Percentiles rank a stretch among this genome's conserved stretches.
Conservation (phyloP, 306 rosid species). For the Castanea mollissima region DNA sequence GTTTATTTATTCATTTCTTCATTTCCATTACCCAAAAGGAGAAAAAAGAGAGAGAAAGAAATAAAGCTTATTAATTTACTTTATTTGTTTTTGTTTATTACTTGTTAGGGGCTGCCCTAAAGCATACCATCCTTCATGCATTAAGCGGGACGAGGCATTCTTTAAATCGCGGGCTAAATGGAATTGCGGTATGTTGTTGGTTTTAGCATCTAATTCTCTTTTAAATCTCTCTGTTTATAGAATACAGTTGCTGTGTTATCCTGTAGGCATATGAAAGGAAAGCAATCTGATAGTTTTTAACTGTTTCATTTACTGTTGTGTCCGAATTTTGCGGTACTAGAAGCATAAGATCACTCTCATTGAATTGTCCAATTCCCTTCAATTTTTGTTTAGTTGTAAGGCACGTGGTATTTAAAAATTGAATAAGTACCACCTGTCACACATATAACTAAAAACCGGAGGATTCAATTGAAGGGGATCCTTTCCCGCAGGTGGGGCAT, state of each 20-base stretch:
- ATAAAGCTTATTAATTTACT: neutral
- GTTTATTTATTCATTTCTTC: neutral
- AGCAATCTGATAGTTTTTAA: neutral
- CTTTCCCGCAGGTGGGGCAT: no score
- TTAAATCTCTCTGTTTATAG: neutral
- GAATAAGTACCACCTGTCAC: no score
- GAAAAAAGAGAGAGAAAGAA: neutral
- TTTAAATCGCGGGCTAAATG: conserved; percentile 92
- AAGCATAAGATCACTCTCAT: no score
- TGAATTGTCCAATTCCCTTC: no score
- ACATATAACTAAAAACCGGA: no score
- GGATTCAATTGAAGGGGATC: no score
- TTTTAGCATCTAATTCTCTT: conserved; percentile 8
- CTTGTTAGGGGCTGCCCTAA: conserved; percentile 85
- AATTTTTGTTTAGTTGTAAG: no score
- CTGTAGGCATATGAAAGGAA: neutral
- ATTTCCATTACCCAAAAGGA: neutral
- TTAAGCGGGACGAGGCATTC: conserved; percentile 89
- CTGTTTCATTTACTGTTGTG: neutral
- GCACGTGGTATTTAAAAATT: no score
- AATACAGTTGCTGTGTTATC: neutral
- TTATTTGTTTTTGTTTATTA: conserved; percentile 10
- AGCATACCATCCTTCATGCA: conserved; percentile 93
- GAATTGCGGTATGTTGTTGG: conserved; percentile 83
- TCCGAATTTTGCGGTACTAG: neutral